These are phyloP conservation scores for Psidium friedrichsthalianum DNA, from an alignment of 345 rosid species.

Conservation along the genomic window DNA sequence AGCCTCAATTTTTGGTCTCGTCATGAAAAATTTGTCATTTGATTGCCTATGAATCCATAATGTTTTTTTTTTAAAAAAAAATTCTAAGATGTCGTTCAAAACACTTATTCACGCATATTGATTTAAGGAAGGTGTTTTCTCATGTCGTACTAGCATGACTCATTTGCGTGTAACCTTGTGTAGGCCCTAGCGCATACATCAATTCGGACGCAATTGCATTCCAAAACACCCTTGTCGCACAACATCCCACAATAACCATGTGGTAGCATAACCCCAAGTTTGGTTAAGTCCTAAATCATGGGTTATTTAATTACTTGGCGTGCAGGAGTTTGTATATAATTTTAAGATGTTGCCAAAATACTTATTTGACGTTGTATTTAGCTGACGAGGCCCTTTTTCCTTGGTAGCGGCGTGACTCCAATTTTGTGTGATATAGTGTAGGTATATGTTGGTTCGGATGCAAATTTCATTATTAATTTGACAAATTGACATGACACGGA, in stretches of 20 bases:
- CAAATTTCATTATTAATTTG: background rate
- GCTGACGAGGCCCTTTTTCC: background rate
- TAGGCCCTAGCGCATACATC: background rate
- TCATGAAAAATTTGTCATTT: background rate
- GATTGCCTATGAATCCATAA: background rate
- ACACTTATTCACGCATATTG: background rate
- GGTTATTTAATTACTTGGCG: background rate
- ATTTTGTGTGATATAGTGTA: too few species aligned
- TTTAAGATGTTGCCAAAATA: background rate
- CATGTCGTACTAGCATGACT: background rate
- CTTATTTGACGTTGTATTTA: background rate
- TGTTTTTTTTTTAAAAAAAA: background rate
- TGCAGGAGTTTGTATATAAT: background rate
- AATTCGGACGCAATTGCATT: background rate
- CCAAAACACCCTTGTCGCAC: background rate
- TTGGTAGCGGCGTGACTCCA: background rate
- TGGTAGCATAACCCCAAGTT: background rate
- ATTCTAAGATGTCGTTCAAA: background rate
- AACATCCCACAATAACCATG: background rate
- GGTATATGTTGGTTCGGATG: too few species aligned
- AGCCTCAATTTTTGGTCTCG: background rate
- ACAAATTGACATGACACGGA: background rate
- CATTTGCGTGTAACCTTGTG: background rate
- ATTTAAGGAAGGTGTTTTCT: background rate
- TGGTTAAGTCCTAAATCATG: background rate